Evolutionary conservation across 805 yeast genomes (phyloP).

Genomic region (Yarrowia porcina): DNA sequence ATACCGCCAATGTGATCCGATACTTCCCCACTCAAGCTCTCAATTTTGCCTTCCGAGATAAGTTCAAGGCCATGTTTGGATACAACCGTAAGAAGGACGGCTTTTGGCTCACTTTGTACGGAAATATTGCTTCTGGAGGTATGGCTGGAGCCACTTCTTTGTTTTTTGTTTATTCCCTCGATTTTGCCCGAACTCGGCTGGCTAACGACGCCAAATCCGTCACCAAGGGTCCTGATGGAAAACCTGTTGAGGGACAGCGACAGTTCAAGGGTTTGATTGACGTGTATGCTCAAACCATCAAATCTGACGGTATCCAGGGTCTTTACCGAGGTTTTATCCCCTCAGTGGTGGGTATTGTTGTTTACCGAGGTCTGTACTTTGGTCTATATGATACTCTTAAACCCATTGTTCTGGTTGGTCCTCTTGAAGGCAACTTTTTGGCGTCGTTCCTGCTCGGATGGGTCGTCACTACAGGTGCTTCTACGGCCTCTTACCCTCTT

Average conservation of each 20-base stretch:
- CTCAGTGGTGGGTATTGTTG: slow-evolving; percentile 94
- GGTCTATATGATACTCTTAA: slow-evolving; percentile 96
- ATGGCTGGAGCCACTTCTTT: slow-evolving; percentile 95
- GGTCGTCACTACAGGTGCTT: slow-evolving; percentile 97
- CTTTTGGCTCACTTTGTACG: slow-evolving; percentile 83
- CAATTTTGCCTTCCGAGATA: slow-evolving; percentile 97
- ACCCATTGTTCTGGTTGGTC: slow-evolving; percentile 91
- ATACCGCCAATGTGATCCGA: slow-evolving; percentile 98
- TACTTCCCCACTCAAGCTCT: slow-evolving; percentile 99
- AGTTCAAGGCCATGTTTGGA: slow-evolving; percentile 92
- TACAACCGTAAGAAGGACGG: slow-evolving; percentile 94
- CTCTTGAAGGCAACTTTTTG: slow-evolving; percentile 88
- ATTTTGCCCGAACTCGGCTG: slow-evolving; percentile 97
- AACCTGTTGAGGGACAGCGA: slow-evolving; percentile 74
- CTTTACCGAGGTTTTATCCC: slow-evolving; percentile 99
- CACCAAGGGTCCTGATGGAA: slow-evolving; percentile 66
- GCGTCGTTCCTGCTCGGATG: slow-evolving; percentile 97
- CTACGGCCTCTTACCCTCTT: slow-evolving; percentile 98
- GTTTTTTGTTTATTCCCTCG: slow-evolving; percentile 92
- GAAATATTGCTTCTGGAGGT: slow-evolving; percentile 99
- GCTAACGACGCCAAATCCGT: slow-evolving; percentile 64
- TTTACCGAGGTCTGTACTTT: slow-evolving; percentile 98
- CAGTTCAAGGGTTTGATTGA: slow-evolving; percentile 96
- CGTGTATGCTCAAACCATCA: slow-evolving; percentile 93
- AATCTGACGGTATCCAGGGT: slow-evolving; percentile 96